These are phyloP conservation scores for Cyclotella sp. DNA, from an alignment of 108 stramenopile genomes.

Conservation along the genomic window DNA sequence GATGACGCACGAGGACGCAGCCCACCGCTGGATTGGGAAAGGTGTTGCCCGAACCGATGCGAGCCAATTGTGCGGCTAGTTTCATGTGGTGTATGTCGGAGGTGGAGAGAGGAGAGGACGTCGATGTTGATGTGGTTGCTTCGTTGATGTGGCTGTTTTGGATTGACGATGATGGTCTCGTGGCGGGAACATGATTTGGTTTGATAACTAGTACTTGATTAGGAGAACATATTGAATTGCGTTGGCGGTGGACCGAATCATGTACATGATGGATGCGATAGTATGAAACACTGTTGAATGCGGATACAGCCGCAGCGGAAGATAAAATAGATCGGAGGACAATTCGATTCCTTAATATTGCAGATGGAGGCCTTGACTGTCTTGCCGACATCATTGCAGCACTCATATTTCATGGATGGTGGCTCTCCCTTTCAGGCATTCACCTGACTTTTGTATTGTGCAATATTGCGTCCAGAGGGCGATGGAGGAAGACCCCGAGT, in stretches of 20 bases:
- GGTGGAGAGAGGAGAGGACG: slow-evolving; percentile 14
- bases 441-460: no score
- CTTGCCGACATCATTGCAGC: slow-evolving; percentile 4
- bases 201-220: neutral
- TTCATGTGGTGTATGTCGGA: slow-evolving; percentile 46
- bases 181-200: neutral
- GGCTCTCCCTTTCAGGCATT: no score
- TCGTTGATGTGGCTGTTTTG: neutral
- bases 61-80: slow-evolving; percentile 59
- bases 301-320: slow-evolving; percentile 9
- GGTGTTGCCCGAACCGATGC: slow-evolving; percentile 71
- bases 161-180: neutral
- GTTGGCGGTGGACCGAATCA: no score
- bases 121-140: neutral
- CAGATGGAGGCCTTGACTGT: neutral
- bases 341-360: neutral
- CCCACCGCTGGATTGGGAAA: slow-evolving; percentile 93
- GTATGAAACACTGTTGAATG: neutral
- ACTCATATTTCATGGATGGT: neutral
- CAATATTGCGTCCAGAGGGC: no score
- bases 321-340: neutral
- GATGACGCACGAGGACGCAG: slow-evolving; percentile 76
- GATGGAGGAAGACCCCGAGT: no score
- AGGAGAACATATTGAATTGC: neutral
- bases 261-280: neutral